Percentiles rank a stretch among this genome's conserved stretches.
These are phyloP conservation scores for Suhomyces maxii DNA, from an alignment of 1,139 yeast species.

Conservation along the genomic window DNA sequence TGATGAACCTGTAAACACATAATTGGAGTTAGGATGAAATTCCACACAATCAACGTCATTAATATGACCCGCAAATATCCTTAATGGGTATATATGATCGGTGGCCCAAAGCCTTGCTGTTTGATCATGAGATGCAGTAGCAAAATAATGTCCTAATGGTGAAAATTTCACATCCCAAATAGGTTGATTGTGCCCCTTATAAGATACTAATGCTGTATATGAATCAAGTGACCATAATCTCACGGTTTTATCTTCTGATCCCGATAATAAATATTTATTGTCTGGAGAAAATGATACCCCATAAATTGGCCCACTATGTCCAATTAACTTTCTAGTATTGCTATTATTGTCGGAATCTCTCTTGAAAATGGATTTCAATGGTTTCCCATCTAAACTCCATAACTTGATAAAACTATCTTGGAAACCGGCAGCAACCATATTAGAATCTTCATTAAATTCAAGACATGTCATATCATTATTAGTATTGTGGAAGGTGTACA, in stretches of 20 bases:
- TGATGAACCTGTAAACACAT: slow-evolving; percentile 90
- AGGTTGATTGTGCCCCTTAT: slow-evolving; percentile 94
- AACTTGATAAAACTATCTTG: slow-evolving; percentile 86
- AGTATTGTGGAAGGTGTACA: slow-evolving; percentile 97
- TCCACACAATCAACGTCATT: slow-evolving; percentile 94
- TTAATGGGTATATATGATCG: slow-evolving; percentile 92
- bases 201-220: slow-evolving; percentile 83
- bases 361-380: slow-evolving; percentile 65
- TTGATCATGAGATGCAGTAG: slow-evolving; percentile 96
- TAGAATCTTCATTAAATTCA: slow-evolving; percentile 83
- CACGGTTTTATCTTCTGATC: slow-evolving; percentile 90
- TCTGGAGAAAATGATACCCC: slow-evolving; percentile 92
- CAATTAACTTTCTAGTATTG: slow-evolving; percentile 66
- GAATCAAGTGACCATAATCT: slow-evolving; percentile 95
- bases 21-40: slow-evolving; percentile 95
- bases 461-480: slow-evolving; percentile 82
- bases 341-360: slow-evolving; percentile 55
- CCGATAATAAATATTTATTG: slow-evolving; percentile 72
- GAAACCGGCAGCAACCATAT: slow-evolving; percentile 90
- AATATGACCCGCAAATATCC: slow-evolving; percentile 96
- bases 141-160: slow-evolving; percentile 96
- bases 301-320: slow-evolving; percentile 94
- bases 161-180: slow-evolving; percentile 97
- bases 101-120: slow-evolving; percentile 98
- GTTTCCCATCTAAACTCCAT: slow-evolving; percentile 92